Conservation (phyloP, 176 grass and related monocot genomes). For the Eragrostis nindensis region DNA sequence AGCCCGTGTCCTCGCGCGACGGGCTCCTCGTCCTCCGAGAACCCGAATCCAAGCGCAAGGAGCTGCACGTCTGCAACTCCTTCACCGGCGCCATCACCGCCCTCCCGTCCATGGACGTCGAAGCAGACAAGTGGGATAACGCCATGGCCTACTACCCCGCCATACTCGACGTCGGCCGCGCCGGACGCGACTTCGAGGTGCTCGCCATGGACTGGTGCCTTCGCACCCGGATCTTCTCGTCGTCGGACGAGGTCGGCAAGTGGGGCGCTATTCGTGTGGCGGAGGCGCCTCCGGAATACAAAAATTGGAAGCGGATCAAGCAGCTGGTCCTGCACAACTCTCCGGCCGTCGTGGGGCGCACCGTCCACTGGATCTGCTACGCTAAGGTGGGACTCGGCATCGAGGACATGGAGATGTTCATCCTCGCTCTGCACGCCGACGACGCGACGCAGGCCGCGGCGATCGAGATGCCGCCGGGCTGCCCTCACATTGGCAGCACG, state of each 20-base stretch:
- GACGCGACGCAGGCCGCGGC: not conserved
- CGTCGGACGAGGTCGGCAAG: not conserved
- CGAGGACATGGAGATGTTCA: not conserved
- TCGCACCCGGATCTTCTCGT: not conserved
- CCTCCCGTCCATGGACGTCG: not conserved
- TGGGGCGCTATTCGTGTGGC: not conserved
- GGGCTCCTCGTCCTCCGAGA: not conserved
- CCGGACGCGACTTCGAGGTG: not conserved
- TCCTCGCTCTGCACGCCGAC: not conserved
- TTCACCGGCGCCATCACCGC: constrained; percentile 1
- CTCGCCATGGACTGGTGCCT: not conserved
- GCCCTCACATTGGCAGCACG: too few species aligned
- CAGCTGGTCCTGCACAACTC: not conserved
- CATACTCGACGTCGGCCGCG: not conserved
- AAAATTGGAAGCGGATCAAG: not conserved
- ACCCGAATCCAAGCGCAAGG: too few species aligned
- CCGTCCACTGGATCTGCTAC: not conserved
- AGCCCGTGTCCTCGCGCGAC: not conserved
- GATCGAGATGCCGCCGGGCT: not conserved
- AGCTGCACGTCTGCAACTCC: constrained; percentile 5
- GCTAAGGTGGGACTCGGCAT: not conserved
- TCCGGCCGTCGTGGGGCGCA: not conserved
- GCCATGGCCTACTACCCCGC: not conserved
- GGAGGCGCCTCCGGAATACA: not conserved
- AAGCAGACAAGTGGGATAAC: fast-evolving